Evolutionary conservation across 2,329 filamentous ascomycete species (phyloP), one percentile per base, ranked within the genome.

Genomic region (Helicocarpus griseus): DNA sequence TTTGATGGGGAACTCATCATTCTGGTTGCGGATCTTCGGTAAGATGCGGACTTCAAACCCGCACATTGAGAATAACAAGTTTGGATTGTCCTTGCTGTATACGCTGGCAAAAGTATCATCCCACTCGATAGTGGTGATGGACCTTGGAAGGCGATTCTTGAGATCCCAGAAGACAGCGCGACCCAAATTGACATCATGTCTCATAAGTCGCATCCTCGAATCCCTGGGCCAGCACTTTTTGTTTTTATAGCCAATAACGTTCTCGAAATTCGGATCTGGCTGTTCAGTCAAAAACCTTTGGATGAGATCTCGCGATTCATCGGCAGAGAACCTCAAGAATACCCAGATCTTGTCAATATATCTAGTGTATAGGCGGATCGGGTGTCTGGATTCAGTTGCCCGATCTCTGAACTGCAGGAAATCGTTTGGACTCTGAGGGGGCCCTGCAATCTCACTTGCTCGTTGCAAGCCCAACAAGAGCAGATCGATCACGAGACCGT

Each of bases 181-280:
- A 39, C 94, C 93, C 39, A 98, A 82, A 61, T 98, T 97, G 59
- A 98, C 94, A 71, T 98, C 93, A 69, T 98, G 93, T 56, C 93
- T 84, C 93, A 98, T 98, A 61, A 98, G 73, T 43, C 94, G 85
- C 94, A 98, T 98, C 48, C 93, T 83, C 22, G 90, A 96, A 67
- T 98, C 93, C 61, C 93, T 83, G 39, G 93, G 94, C 93, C 93
- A 98, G 71, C 94, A 98, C 69, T 97, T 98, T 77, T 98, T 98
- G 72, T 95, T 98, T 75, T 88, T 90, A 71, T 97, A 98, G 0
- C 93, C 93, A 61, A 98, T 97, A 39, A 98, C 93, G 58, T 98
- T 98, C 67, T 98, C 93, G 58, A 98, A 98, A 65, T 98, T 98
- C 2, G 93, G 93, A 68, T 98, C 94, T 0, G 93, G 93, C 64